Conservation (phyloP, 352 stramenopile genomes). For the Pythium utonaiense region DNA sequence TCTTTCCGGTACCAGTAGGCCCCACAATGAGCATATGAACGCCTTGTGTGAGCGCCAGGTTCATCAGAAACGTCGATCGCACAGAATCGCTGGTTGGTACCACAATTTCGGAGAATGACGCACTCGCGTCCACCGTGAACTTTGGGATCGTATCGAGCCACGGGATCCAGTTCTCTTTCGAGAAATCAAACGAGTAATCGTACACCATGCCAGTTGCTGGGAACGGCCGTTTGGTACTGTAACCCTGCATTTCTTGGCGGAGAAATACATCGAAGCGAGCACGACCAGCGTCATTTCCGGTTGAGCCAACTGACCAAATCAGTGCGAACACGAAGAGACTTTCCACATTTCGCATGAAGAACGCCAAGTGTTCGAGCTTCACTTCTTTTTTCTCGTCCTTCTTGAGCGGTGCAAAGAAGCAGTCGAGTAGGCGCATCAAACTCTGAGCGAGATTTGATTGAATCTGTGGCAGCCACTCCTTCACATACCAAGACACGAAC, state of each 20-base stretch:
- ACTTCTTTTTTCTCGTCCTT: conserved; percentile 84
- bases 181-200: conserved; percentile 89
- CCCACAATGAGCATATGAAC: conserved; percentile 93
- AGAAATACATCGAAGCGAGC: conserved; percentile 85
- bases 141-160: conserved; percentile 91
- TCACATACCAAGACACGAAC: conserved; percentile 86
- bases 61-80: conserved; percentile 91
- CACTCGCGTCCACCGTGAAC: conserved; percentile 64
- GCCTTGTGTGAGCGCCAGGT: conserved; percentile 71
- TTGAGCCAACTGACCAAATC: conserved; percentile 91
- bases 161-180: conserved; percentile 75
- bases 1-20: conserved; percentile 94
- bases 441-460: conserved; percentile 89
- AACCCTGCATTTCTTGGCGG: conserved; percentile 72
- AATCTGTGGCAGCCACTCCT: conserved; percentile 90
- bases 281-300: conserved; percentile 83
- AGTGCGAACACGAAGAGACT: conserved; percentile 92
- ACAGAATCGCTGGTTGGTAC: conserved; percentile 93
- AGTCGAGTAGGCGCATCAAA: conserved; percentile 91
- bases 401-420: conserved; percentile 83
- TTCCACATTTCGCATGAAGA: conserved; percentile 77
- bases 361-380: conserved; percentile 60
- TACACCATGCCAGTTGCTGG: conserved; percentile 77
- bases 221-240: conserved; percentile 51
- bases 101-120: conserved; percentile 90